A percentile compares a stretch with the other conserved stretches of the same genome.
phyloP scores from a whole-genome alignment of 352 stramenopile species.

The Halophytophthora batemanensis region DNA sequence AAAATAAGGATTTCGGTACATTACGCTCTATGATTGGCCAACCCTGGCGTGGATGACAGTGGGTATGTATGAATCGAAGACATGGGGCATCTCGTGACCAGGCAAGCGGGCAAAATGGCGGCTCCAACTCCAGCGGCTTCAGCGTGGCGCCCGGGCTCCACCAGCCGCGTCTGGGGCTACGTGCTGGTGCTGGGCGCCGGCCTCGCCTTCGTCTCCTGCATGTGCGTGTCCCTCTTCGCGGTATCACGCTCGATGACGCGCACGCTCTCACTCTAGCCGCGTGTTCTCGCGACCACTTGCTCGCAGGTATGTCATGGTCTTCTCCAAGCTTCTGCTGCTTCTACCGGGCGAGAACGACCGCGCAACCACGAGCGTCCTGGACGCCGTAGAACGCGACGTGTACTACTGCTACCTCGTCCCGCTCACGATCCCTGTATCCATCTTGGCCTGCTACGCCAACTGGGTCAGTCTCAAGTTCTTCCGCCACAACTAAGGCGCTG shows the following conservation, averaged over 20 bases:
- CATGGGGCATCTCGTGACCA: background rate
- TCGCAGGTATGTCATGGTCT: conserved; percentile 77
- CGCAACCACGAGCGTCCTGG: conserved; percentile 24
- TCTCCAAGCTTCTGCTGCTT: conserved; percentile 53
- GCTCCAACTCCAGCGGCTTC: conserved; percentile 14
- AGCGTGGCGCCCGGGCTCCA: conserved; percentile 54
- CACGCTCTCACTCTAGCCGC: background rate
- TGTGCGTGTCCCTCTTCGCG: conserved; percentile 27
- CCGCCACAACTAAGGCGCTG: conserved; percentile 55
- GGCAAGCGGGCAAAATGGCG: conserved; percentile 3
- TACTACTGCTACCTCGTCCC: conserved; percentile 82
- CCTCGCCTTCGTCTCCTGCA: conserved; percentile 52
- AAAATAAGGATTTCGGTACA: too few species aligned
- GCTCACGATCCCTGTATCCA: conserved; percentile 72
- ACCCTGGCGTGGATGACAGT: too few species aligned
- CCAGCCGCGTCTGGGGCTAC: conserved; percentile 76
- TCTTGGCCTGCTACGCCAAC: conserved; percentile 76
- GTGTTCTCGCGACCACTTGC: background rate
- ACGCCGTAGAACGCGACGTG: conserved; percentile 53
- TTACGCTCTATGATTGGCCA: too few species aligned
- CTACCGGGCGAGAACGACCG: conserved; percentile 10
- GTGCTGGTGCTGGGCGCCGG: conserved; percentile 59
- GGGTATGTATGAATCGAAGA: background rate
- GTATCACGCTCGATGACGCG: background rate
- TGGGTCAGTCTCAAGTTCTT: conserved; percentile 89